A percentile compares a stretch with the other conserved stretches of the same genome.
phyloP scores from a whole-genome alignment of 176 grass and related monocot species.

The Poa annua region DNA sequence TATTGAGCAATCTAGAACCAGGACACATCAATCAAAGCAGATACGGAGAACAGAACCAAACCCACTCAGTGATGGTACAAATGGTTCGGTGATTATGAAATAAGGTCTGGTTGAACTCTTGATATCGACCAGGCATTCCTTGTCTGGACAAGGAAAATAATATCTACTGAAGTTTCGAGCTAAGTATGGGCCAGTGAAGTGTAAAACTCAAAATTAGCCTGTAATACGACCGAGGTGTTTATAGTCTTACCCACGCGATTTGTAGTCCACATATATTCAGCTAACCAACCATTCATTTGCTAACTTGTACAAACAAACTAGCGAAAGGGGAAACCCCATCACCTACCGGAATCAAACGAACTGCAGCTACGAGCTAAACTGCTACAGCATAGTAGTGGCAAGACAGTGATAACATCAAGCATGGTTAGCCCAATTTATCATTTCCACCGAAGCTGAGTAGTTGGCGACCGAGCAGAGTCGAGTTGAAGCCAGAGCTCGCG shows the following conservation, averaged over 20 bases:
- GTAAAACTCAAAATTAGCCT: background rate
- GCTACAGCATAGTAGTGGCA: background rate
- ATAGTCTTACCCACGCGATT: background rate
- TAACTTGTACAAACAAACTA: background rate
- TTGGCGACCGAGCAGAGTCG: background rate
- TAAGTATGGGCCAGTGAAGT: background rate
- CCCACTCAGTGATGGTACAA: background rate
- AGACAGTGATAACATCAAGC: background rate
- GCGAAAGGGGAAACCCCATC: background rate
- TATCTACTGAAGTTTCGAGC: background rate
- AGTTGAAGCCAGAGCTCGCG: background rate
- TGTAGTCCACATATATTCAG: background rate
- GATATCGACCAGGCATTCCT: background rate
- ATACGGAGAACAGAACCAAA: background rate
- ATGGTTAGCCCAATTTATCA: background rate
- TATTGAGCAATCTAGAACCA: constrained; percentile 5
- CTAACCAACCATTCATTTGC: background rate
- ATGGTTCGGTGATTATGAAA: background rate
- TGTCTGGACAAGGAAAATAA: background rate
- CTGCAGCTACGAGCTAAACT: background rate
- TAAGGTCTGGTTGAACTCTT: background rate
- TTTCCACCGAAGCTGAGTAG: background rate
- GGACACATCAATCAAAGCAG: background rate
- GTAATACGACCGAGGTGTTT: no score
- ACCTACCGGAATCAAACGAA: background rate